Conservation (phyloP, 2,329 filamentous ascomycete species). For the Apiospora phragmitis region DNA sequence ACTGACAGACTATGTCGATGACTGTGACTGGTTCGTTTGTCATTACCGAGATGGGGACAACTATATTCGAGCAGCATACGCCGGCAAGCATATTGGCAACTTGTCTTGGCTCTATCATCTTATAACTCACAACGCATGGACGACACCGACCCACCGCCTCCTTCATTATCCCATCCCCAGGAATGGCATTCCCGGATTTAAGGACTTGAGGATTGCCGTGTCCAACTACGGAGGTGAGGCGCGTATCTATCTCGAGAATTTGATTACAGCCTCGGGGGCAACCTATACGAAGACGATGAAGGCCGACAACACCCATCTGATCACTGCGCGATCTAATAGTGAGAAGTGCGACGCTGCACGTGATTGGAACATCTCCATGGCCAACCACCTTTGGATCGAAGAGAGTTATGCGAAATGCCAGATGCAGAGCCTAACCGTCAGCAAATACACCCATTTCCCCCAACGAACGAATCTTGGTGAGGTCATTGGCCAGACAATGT, state of each 20-base stretch:
- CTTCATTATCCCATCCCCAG: slow-evolving; percentile 87
- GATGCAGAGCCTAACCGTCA: slow-evolving; percentile 68
- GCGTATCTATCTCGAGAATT: slow-evolving; percentile 87
- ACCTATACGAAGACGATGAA: slow-evolving; percentile 95
- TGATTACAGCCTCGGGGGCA: slow-evolving; percentile 80
- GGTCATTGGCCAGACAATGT: slow-evolving; percentile 83
- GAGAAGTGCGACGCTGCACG: slow-evolving; percentile 91
- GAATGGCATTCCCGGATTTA: slow-evolving; percentile 77
- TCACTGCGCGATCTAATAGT: slow-evolving; percentile 85
- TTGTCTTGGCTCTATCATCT: slow-evolving; percentile 92
- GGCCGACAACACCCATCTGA: slow-evolving; percentile 90
- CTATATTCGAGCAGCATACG: slow-evolving; percentile 74
- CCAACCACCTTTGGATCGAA: slow-evolving; percentile 97
- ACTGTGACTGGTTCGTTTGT: slow-evolving; percentile 83
- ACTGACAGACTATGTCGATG: slow-evolving; percentile 63
- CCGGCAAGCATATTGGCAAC: slow-evolving; percentile 84
- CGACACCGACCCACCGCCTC: slow-evolving; percentile 76
- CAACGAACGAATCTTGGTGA: slow-evolving; percentile 88
- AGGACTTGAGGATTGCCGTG: slow-evolving; percentile 76
- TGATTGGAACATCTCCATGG: slow-evolving; percentile 87
- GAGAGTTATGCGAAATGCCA: slow-evolving; percentile 93
- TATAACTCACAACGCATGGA: slow-evolving; percentile 87
- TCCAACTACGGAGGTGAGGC: slow-evolving; percentile 98
- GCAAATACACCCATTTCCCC: slow-evolving; percentile 84
- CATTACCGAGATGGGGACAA: slow-evolving; percentile 80